Evolutionary conservation across 2,329 filamentous ascomycete species (phyloP), one percentile per base, ranked within the genome.

Genomic region (Hyphodiscus sp.): DNA sequence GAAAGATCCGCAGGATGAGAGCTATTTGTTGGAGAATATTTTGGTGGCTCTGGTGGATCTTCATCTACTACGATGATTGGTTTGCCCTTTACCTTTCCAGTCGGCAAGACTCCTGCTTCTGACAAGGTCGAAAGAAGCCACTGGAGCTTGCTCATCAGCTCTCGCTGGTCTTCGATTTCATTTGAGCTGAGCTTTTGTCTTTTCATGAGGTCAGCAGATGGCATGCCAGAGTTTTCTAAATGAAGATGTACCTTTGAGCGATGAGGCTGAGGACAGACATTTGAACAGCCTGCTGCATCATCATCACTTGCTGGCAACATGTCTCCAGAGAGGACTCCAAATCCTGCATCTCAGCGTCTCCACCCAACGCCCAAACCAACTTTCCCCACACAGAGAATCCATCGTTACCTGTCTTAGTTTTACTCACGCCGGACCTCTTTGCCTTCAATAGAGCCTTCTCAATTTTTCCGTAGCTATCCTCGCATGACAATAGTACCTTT

Each of bases 201-300:
- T 16, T 13, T 43, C 41, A 45, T 23, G 13, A 11, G 3, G n/a
- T 45, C 18, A 45, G 20, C 42, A 23, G 15, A 29, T 16, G 4
- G 11, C 26, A 33, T 26, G 42, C 3, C 3, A 19, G 20, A 16
- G 42, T 26, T 26, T 8, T 3, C 23, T 4, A 45, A 11, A 11
- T 11, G 9, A 33, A 13, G 2, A 11, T 18, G 15, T 19, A 49
- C 47, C 15, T 13, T 41, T 49, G 26, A 38, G 47, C 47, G 47
- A 49, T 30, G 15, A 49, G 20, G 33, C 30, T 49, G 10, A 49
- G 29, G 8, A 41, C 33, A 6, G 47, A 41, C 47, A 49, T 26
- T 20, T 50, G 48, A 23, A 50, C 41, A 26, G 29, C 48, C 20
- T 50, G 48, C 20, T 50, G 48, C 48, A 50, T 50, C 48, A 50